phyloP scores from a whole-genome alignment of 1,284 basidiomycete species.

The Wallemia hederae region DNA sequence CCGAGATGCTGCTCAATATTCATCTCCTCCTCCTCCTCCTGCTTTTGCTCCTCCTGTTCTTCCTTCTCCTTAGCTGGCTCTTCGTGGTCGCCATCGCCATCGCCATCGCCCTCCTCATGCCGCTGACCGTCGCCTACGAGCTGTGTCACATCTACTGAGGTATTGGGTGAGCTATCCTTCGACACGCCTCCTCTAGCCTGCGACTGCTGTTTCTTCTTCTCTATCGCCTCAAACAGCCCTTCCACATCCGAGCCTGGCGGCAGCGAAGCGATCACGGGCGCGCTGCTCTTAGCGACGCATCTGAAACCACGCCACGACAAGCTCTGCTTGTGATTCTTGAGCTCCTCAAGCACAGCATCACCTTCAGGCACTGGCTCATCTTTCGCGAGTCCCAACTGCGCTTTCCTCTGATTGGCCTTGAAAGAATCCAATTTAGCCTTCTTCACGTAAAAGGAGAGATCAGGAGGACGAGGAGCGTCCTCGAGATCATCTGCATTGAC shows the following conservation, averaged over 20 bases:
- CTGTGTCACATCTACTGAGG: background rate
- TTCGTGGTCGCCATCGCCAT: too few relatives aligned
- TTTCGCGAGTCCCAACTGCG: background rate
- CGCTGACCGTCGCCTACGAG: background rate
- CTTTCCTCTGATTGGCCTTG: background rate
- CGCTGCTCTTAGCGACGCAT: background rate
- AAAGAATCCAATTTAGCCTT: background rate
- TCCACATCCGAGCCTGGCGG: background rate
- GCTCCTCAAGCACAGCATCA: background rate
- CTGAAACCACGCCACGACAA: background rate
- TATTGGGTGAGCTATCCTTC: background rate
- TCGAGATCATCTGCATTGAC: background rate
- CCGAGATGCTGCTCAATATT: background rate
- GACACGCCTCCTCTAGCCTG: background rate
- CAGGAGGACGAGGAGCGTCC: background rate
- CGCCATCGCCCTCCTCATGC: too few relatives aligned
- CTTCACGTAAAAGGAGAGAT: background rate
- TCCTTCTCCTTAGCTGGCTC: slow-evolving; percentile 17
- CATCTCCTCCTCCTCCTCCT: slow-evolving; percentile 14
- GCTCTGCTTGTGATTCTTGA: background rate
- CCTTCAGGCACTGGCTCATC: background rate
- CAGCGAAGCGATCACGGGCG: background rate
- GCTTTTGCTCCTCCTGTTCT: slow-evolving; percentile 21
- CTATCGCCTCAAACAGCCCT: background rate
- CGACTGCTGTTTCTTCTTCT: background rate